These are phyloP conservation scores for Metschnikowia aberdeeniae DNA, from an alignment of 805 yeast species.

Conservation along the genomic window DNA sequence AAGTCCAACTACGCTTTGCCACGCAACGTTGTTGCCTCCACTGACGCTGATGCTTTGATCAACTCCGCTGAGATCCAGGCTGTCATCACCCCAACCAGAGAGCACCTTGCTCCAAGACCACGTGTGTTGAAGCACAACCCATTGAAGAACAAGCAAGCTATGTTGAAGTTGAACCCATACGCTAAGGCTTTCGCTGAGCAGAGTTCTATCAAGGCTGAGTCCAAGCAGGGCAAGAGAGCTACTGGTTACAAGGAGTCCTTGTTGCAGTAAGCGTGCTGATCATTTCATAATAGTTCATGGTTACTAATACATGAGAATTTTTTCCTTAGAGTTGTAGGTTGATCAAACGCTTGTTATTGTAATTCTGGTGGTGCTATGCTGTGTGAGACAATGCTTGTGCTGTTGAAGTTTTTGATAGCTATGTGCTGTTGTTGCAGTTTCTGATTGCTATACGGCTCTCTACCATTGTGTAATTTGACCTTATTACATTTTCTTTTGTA, in stretches of 20 bases:
- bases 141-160: conserved; percentile 97
- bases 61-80: conserved; percentile 99
- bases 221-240: conserved; percentile 60
- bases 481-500: background rate
- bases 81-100: conserved; percentile 95
- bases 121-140: conserved; percentile 86
- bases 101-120: conserved; percentile 94
- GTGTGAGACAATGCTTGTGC: background rate
- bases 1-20: conserved; percentile 93
- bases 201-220: conserved; percentile 74
- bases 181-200: conserved; percentile 94
- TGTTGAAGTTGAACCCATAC: conserved; percentile 98
- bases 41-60: conserved; percentile 95
- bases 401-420: background rate
- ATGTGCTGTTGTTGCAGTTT: background rate
- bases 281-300: conserved; percentile 2
- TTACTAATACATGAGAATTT: conserved; percentile 5
- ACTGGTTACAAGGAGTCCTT: conserved; percentile 68
- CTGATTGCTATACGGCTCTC: background rate
- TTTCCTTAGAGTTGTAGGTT: background rate
- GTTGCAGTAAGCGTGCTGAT: conserved; percentile 38
- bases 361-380: background rate
- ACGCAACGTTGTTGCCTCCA: conserved; percentile 87
- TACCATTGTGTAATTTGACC: background rate
- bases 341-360: background rate